Evolutionary conservation across 2,329 filamentous ascomycete species (phyloP).

Genomic region (Aspergillus japonicus): DNA sequence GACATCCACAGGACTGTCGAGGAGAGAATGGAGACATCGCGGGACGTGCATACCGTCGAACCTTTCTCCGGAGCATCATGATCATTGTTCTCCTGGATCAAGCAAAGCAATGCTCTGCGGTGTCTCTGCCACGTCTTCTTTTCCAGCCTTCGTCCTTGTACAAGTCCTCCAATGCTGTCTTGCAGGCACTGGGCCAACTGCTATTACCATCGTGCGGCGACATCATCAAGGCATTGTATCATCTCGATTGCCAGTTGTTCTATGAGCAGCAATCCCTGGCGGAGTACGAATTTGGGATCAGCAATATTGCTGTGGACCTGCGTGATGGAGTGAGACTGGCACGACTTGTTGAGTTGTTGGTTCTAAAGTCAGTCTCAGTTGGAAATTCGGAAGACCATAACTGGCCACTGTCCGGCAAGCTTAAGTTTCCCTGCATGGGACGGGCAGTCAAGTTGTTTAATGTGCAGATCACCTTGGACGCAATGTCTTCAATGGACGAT

Average conservation of each 20-base stretch:
- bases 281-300: conserved; percentile 58
- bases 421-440: conserved; percentile 58
- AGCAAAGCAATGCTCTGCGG: conserved; percentile 43
- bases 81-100: conserved; percentile 60
- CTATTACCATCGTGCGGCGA: conserved; percentile 61
- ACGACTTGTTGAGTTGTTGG: conserved; percentile 58
- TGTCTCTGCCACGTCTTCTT: conserved; percentile 42
- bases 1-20: conserved; percentile 16
- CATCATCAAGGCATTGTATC: conserved; percentile 53
- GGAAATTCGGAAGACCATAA: conserved; percentile 29
- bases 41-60: conserved; percentile 55
- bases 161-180: conserved; percentile 57
- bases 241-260: conserved; percentile 56
- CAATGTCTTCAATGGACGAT: conserved; percentile 48
- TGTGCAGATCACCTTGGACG: conserved; percentile 56
- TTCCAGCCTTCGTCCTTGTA: conserved; percentile 53
- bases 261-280: conserved; percentile 58
- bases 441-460: conserved; percentile 60
- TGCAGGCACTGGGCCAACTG: conserved; percentile 53
- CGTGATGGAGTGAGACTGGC: conserved; percentile 62
- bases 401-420: conserved; percentile 55
- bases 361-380: conserved; percentile 44
- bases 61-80: conserved; percentile 59
- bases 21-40: conserved; percentile 43
- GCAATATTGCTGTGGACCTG: conserved; percentile 62